Percentiles rank a stretch among this genome's conserved stretches.
These are phyloP conservation scores for Dipteronia sinensis DNA, from an alignment of 345 rosid species.

Conservation along the genomic window DNA sequence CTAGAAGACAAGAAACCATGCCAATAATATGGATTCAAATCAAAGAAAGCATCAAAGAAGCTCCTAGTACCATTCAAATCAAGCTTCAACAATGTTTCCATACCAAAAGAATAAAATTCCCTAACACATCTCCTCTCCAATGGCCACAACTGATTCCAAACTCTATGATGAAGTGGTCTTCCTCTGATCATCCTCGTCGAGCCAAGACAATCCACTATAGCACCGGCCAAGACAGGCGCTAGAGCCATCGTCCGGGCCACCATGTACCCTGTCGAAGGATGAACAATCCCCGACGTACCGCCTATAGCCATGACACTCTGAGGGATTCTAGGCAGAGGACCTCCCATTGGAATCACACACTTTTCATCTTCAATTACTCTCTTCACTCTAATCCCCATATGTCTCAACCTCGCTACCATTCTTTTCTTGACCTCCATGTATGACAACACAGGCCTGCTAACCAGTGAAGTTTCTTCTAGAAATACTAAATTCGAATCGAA, in stretches of 20 bases:
- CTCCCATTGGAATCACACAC: conserved; percentile 81
- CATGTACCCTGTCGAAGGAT: conserved; percentile 72
- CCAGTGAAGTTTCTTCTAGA: conserved; percentile 67
- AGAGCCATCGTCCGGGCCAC: conserved; percentile 57
- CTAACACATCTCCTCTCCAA: conserved; percentile 40
- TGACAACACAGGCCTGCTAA: conserved; percentile 56
- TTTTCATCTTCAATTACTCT: conserved; percentile 62
- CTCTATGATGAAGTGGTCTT: conserved; percentile 45
- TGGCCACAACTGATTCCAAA: conserved; percentile 68
- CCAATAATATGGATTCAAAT: conserved; percentile 60
- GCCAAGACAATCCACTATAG: conserved; percentile 66
- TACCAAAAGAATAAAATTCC: conserved; percentile 58
- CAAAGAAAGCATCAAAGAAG: conserved; percentile 68
- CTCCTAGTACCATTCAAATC: conserved; percentile 51
- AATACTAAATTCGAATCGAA: conserved; percentile 52
- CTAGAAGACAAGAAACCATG: conserved; percentile 67
- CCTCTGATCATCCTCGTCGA: conserved; percentile 71
- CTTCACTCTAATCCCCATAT: conserved; percentile 61
- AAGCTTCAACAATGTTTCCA: conserved; percentile 73
- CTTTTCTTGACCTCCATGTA: conserved; percentile 58
- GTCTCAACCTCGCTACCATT: conserved; percentile 69
- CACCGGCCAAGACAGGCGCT: conserved; percentile 49
- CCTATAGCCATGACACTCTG: conserved; percentile 68
- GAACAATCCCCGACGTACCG: conserved; percentile 66
- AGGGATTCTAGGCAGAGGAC: conserved; percentile 64